Evolutionary conservation across 202 grass and related monocot species (phyloP).

Genomic region (Elaeis oleifera): DNA sequence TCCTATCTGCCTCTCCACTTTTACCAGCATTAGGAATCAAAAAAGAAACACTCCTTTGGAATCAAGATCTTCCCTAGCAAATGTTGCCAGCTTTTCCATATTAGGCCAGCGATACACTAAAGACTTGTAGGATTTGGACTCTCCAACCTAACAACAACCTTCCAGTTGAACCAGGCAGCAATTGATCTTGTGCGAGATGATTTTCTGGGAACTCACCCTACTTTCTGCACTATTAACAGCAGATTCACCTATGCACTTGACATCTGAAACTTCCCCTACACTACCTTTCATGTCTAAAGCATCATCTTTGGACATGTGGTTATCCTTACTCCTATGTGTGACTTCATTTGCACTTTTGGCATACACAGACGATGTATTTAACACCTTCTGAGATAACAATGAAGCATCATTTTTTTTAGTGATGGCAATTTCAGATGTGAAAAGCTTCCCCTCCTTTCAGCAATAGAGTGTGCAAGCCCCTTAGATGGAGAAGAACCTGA

Average conservation of each 20-base stretch:
- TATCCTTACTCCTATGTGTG: slow-evolving; percentile 28
- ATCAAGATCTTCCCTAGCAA: slow-evolving; percentile 57
- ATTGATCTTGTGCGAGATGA: background rate
- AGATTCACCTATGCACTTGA: slow-evolving; percentile 24
- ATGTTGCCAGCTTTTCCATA: slow-evolving; percentile 62
- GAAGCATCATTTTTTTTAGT: slow-evolving; percentile 54
- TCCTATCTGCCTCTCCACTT: slow-evolving; percentile 39
- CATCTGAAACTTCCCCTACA: slow-evolving; percentile 23
- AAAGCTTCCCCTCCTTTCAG: slow-evolving; percentile 91
- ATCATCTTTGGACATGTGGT: background rate
- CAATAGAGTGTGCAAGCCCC: slow-evolving; percentile 46
- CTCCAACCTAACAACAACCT: slow-evolving; percentile 33
- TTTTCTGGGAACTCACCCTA: slow-evolving; percentile 7
- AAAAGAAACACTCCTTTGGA: slow-evolving; percentile 72
- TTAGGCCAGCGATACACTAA: slow-evolving; percentile 67
- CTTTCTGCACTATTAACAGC: slow-evolving; percentile 16
- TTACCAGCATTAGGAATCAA: slow-evolving; percentile 44
- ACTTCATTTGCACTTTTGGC: slow-evolving; percentile 34
- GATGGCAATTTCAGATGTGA: slow-evolving; percentile 70
- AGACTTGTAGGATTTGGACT: slow-evolving; percentile 22
- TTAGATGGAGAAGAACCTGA: slow-evolving; percentile 52
- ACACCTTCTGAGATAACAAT: slow-evolving; percentile 33
- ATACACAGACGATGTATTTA: slow-evolving; percentile 19
- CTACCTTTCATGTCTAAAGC: slow-evolving; percentile 16
- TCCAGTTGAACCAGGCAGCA: slow-evolving; percentile 19